Base-by-base conservation (phyloP, 2,329 filamentous ascomycete genomes). In the Scedosporium minutisporum region DNA sequence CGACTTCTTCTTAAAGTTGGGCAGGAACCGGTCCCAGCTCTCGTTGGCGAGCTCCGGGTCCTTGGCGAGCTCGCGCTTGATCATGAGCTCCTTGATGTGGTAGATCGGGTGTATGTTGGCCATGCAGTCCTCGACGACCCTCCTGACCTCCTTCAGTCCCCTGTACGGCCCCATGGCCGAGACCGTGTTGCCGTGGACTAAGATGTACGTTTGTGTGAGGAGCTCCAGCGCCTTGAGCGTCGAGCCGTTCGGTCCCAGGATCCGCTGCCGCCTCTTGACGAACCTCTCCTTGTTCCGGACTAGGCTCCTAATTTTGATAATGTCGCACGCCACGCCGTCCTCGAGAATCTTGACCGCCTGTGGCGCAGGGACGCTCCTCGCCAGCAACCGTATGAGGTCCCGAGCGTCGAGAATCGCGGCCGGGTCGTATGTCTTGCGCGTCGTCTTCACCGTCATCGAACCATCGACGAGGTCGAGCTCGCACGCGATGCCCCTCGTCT, bases 111-210 rank as follows among this genome's bases (percentile, higher is more conserved):
- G 95, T 63, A 97, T 87, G 72, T 99, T 99, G 70, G 85, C 85
- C 95, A 99, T 97, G 78, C 92, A 96, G 75, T 97, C 93, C 74
- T 96, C 90, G 44, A 97, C 85, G 21, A 97, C 87, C 61, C 92
- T 83, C 57, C 95, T 87, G 33, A 97, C 86, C 70, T 97, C 93
- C 77, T 97, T 97, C 57, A 99, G 76, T 2, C 91, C 92, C 75
- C 96, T 96, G 79, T 89, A 97, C 0, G 88, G 87, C 0, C 95
- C 95, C 90, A 99, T 97, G 4, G 85, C 88, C 0, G 87, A 87
- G 29, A 99, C 95, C 0, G 95, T 97, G 75, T 96, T 97, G 67
- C 95, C 95, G 74, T 99, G 95, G 0, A 99, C 95, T 51, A 97
- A 83, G 61, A 99, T 90, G 74, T 97, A 97, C 63, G 90, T 96